Conservation (phyloP, 2,329 filamentous ascomycete species). For the Botrytis squamosa region DNA sequence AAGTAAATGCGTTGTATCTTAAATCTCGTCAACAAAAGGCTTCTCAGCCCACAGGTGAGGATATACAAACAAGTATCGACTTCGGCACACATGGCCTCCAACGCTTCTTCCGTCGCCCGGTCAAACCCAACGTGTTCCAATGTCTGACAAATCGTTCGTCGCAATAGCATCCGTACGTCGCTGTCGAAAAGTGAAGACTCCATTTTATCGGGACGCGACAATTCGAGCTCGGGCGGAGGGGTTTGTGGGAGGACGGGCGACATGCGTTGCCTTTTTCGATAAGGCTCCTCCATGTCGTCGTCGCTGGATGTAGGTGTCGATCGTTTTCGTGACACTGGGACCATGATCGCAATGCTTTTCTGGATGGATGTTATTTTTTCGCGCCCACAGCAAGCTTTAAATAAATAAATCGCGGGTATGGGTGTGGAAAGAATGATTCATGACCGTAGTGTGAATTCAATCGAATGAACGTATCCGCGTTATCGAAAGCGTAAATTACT, state of each 20-base stretch:
- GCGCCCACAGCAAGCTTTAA: not conserved
- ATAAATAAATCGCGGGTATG: not conserved
- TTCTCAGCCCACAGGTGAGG: not conserved
- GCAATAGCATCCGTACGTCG: slow-evolving; percentile 42
- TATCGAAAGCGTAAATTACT: not conserved
- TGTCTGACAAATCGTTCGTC: slow-evolving; percentile 55
- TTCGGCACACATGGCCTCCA: slow-evolving; percentile 57
- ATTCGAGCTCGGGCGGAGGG: slow-evolving; percentile 32
- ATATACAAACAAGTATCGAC: slow-evolving; percentile 56
- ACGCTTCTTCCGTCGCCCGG: slow-evolving; percentile 52
- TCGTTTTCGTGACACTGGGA: slow-evolving; percentile 33
- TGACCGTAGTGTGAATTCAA: not conserved
- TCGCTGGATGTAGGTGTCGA: slow-evolving; percentile 32
- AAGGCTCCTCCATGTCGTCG: slow-evolving; percentile 33
- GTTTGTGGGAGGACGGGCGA: slow-evolving; percentile 30
- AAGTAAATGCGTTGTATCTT: slow-evolving; percentile 38
- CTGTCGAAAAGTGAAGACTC: slow-evolving; percentile 34
- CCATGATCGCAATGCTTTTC: slow-evolving; percentile 18
- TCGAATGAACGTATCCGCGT: not conserved
- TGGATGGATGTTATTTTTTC: not conserved
- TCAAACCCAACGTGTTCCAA: slow-evolving; percentile 60
- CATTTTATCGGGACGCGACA: slow-evolving; percentile 1
- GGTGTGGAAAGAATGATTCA: not conserved
- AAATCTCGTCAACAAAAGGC: slow-evolving; percentile 23
- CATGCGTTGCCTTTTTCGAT: slow-evolving; percentile 33